Conservation (phyloP, 129 eudicot genomes). For the Pseudognaphalium luteoalbum region DNA sequence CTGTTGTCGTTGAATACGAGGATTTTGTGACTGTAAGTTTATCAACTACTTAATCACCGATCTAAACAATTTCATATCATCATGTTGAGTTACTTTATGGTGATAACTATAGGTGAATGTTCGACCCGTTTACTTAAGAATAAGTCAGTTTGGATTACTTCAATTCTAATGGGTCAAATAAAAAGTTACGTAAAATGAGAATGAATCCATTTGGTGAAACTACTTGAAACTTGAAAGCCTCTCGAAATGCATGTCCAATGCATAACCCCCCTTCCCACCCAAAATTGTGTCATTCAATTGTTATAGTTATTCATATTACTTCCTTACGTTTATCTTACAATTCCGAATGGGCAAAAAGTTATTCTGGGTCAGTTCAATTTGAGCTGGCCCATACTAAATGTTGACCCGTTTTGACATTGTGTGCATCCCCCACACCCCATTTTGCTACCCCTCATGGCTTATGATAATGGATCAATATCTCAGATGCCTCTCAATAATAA, state of each 20-base stretch:
- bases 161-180: background rate
- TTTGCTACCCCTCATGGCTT: background rate
- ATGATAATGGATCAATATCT: background rate
- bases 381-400: background rate
- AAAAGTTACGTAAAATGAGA: background rate
- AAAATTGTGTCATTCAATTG: no score
- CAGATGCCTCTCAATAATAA: background rate
- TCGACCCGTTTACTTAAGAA: background rate
- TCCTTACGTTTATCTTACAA: no score
- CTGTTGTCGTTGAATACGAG: constrained; percentile 74
- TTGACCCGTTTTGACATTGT: background rate
- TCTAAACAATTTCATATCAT: background rate
- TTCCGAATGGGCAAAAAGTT: no score
- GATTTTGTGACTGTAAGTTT: constrained; percentile 73
- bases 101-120: constrained; percentile 4
- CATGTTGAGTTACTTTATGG: constrained; percentile 11
- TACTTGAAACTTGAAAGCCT: no score
- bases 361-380: no score
- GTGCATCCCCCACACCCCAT: background rate
- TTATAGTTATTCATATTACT: no score
- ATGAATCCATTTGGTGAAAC: no score
- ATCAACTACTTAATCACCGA: background rate
- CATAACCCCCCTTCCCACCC: no score
- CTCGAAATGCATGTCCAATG: no score
- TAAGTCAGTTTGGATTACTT: background rate